Base-by-base conservation (phyloP, 148 eudicot species). In the Amaranthus palmeri region DNA sequence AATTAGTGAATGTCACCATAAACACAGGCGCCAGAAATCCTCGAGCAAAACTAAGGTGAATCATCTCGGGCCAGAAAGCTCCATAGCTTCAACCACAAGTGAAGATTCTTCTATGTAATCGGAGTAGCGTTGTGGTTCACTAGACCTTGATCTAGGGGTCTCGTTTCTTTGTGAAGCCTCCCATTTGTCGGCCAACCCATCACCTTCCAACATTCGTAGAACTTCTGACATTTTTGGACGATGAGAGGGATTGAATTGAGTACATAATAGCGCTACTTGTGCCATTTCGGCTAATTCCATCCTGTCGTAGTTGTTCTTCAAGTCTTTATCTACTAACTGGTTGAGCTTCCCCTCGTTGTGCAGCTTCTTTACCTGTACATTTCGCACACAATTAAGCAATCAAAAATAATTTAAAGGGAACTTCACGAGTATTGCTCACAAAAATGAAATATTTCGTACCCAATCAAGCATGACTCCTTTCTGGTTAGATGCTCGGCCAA, bases 141-240 rank as follows among this genome's bases (percentile, higher is more conserved):
- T 70, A 11, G 90, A 65, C n/a, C 86, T 78, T 18, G 78, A 85
- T 74, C 80, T 85, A 4, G 92, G 92, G 0, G 98, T 85, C 14
- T 90, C 96, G n/a, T 71, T 67, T n/a, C 75, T 80, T 18, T 92
- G 96, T 11, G 92, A 84, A 57, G 86, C 88, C 68, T 91, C 98
- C 98, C 98, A 91, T 84, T 87, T 85, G 59, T 93, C 98, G 2
- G 88, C 85, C 65, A 89, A 81, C 47, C 91, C 97, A 61, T 93
- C 96, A 3, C 96, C 98, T 85, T 89, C 98, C 66, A 93, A 76
- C 92, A 93, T 83, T 73, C 96, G 81, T 60, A 93, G 70, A 43
- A 91, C 91, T 74, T 91, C 95, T 0, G 96, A 86, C 97, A 93
- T 93, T 82, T 89, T 93, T 6, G 97, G 98, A 14, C 98, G 95